phyloP scores from a whole-genome alignment of 805 yeast genomes.

The Torulaspora delbrueckii region DNA sequence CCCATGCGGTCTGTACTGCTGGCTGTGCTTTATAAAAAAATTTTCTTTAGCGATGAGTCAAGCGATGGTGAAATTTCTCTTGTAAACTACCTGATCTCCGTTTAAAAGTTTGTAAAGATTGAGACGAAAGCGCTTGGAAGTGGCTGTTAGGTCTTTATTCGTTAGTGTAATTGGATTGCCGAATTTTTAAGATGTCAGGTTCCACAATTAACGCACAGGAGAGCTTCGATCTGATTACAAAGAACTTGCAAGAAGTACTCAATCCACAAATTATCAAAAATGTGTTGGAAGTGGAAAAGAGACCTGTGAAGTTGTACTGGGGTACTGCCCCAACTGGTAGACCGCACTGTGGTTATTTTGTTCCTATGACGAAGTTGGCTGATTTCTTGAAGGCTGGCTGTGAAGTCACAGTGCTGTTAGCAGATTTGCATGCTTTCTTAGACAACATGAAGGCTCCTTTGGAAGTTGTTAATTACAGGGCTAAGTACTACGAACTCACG shows the following conservation, averaged over 20 bases:
- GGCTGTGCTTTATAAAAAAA: background rate
- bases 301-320: constrained; percentile 89
- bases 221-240: constrained; percentile 71
- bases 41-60: background rate
- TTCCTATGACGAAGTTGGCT: constrained; percentile 94
- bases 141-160: background rate
- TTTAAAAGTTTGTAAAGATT: background rate
- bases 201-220: constrained; percentile 47
- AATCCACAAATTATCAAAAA: constrained; percentile 83
- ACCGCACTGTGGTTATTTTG: constrained; percentile 98
- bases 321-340: constrained; percentile 99
- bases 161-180: background rate
- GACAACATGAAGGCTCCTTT: constrained; percentile 98
- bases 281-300: constrained; percentile 71
- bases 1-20: background rate
- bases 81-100: background rate
- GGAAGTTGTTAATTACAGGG: constrained; percentile 84
- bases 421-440: constrained; percentile 93
- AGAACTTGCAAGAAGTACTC: constrained; percentile 85
- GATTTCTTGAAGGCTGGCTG: constrained; percentile 94
- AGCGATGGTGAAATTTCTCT: constrained; percentile 3
- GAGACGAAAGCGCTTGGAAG: background rate
- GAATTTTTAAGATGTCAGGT: constrained; percentile 7
- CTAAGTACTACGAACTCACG: constrained; percentile 77
- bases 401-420: constrained; percentile 84